Evolutionary conservation across 2,329 filamentous ascomycete genomes (phyloP).

Genomic region (Aspergillus calidoustus): DNA sequence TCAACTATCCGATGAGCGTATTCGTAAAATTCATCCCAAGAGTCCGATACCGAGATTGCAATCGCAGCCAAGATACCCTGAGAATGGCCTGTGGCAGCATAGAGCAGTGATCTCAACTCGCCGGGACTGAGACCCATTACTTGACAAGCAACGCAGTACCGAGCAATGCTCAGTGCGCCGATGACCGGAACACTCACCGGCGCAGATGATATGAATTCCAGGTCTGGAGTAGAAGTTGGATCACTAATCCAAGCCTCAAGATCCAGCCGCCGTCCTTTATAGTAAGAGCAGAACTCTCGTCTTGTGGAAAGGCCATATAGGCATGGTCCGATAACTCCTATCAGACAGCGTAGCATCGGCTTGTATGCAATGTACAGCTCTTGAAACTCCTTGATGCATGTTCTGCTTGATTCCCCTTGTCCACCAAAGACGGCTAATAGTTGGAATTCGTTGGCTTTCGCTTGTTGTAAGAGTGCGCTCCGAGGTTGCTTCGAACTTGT

Average conservation of each 20-base stretch:
- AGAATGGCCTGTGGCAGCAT: conserved; percentile 42
- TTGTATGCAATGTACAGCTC: conserved; percentile 23
- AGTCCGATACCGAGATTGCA: conserved; percentile 36
- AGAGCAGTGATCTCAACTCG: conserved; percentile 30
- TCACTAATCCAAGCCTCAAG: conserved; percentile 28
- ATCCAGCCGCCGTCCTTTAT: conserved; percentile 16
- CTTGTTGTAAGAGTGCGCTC: conserved; percentile 23
- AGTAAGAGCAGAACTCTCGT: conserved; percentile 15
- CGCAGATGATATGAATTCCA: conserved; percentile 40
- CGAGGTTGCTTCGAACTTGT: too few relatives aligned
- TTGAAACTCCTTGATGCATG: conserved; percentile 23
- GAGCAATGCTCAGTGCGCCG: conserved; percentile 39
- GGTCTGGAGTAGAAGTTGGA: conserved; percentile 31
- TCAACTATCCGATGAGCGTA: conserved; percentile 33
- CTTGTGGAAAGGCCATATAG: conserved; percentile 16
- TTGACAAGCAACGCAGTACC: conserved; percentile 37
- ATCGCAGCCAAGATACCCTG: conserved; percentile 46
- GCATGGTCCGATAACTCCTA: conserved; percentile 12
- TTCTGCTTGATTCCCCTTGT: conserved; percentile 24
- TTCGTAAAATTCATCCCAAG: conserved; percentile 41
- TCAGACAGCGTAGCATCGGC: conserved; percentile 19
- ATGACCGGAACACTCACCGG: conserved; percentile 48
- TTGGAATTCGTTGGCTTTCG: conserved; percentile 13
- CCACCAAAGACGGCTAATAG: conserved; percentile 27
- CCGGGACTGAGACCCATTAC: conserved; percentile 35